Base-by-base conservation (phyloP, 345 rosid genomes). In the Citrus cavaleriei region DNA sequence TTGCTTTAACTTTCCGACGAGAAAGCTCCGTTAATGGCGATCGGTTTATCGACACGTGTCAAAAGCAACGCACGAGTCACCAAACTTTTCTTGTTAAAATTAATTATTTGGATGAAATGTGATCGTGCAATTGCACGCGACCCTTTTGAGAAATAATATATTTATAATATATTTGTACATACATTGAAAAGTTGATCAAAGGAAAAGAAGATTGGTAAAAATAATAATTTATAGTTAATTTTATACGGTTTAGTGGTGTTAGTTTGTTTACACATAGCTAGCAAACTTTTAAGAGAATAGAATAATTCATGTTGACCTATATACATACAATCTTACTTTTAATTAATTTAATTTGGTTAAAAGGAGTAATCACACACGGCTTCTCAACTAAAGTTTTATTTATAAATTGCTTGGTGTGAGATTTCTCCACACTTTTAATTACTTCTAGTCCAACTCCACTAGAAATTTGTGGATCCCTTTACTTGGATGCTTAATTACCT, bases 111-210 rank as follows among this genome's bases (percentile, higher is more conserved):
- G 75, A 70, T 32, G 38, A 64, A 19, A 79, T 12, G 71, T 7
- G 66, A 59, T 79, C 55, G 70, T 79, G 80, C 79, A 70, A 71
- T 72, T 65, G 74, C 80, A 76, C 73, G 82, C 73, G 60, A 42
- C 16, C 58, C 66, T n/a, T 73, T 77, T 34, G 57, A 24, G 27
- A 10, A 65, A 81, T 51, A 51, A 70, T 54, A 40, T 38, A 74
- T 51, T 57, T 54, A 81, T 18, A 51, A 70, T 54, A 40, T 38
- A 74, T 51, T 57, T 55, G 76, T 51, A 51, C 3, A 3, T 46
- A 46, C 51, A 46, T 4, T 4, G 18, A 51, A 51, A 18, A 51
- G 22, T 51, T 51, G 2, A 30, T 49, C 21, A 66, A 40, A 25
- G 27, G 27, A 24, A 27, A 16, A 8, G 7, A 69, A 60, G 32